Evolutionary conservation across 306 rosid species (phyloP).

Genomic region (Pyrus pyrifolia): DNA sequence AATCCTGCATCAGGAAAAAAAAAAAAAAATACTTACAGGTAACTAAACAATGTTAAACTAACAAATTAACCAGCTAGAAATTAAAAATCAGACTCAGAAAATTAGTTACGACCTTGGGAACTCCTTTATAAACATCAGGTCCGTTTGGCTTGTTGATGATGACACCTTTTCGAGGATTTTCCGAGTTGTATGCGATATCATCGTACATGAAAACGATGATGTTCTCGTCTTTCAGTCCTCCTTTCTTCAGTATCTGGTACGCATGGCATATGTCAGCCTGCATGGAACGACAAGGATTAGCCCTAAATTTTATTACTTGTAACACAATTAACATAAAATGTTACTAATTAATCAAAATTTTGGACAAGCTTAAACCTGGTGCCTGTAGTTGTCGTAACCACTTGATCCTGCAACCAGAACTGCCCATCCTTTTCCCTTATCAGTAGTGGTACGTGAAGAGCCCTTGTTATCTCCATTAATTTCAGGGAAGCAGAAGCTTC

Average conservation of each 20-base stretch:
- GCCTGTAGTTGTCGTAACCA: slow-evolving; percentile 33
- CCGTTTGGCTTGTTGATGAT: slow-evolving; percentile 44
- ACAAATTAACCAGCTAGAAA: not conserved
- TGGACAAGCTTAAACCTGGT: slow-evolving; percentile 24
- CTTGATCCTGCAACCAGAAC: slow-evolving; percentile 42
- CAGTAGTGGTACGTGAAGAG: not conserved
- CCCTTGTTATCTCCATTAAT: not conserved
- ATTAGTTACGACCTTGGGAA: slow-evolving; percentile 29
- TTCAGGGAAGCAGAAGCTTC: not conserved
- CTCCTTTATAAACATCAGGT: slow-evolving; percentile 40
- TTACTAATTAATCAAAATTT: too few species aligned
- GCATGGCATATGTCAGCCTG: slow-evolving; percentile 59
- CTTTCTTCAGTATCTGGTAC: slow-evolving; percentile 21
- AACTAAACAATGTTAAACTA: too few species aligned
- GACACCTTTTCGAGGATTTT: slow-evolving; percentile 43
- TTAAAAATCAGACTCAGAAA: too few species aligned
- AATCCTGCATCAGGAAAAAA: too few species aligned
- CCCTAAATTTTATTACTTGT: not conserved
- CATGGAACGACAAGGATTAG: not conserved
- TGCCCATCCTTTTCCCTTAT: slow-evolving; percentile 40
- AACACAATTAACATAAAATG: not conserved
- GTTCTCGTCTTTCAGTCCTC: too few species aligned
- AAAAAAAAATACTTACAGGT: too few species aligned
- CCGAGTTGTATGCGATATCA: slow-evolving; percentile 26
- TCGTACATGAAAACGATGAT: slow-evolving; percentile 16